Conservation (phyloP, 352 stramenopile species). For the Elongisporangium undulatum region DNA sequence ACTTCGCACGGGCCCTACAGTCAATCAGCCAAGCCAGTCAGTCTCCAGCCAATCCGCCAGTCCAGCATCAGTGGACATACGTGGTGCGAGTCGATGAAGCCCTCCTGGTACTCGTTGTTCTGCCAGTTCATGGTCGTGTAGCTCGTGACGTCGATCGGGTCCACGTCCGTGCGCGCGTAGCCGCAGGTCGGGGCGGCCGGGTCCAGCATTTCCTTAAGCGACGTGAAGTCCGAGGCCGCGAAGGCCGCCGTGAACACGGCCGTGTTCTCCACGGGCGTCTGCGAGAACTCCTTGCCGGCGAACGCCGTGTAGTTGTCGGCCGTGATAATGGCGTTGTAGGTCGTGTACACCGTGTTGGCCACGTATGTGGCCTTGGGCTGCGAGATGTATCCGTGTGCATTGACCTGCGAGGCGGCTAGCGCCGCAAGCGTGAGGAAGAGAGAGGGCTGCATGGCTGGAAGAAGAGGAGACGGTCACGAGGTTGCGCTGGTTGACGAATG, state of each 20-base stretch:
- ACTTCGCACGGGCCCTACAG: slow-evolving; percentile 32
- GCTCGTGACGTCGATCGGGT: slow-evolving; percentile 25
- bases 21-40: neutral
- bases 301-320: slow-evolving; percentile 20
- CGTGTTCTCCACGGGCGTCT: slow-evolving; percentile 18
- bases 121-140: slow-evolving; percentile 38
- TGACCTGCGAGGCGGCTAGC: slow-evolving; percentile 14
- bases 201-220: slow-evolving; percentile 32
- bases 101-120: slow-evolving; percentile 33
- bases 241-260: slow-evolving; percentile 24
- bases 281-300: slow-evolving; percentile 20
- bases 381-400: slow-evolving; percentile 37
- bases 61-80: neutral
- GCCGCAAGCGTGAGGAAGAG: neutral
- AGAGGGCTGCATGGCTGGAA: neutral
- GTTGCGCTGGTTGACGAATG: neutral
- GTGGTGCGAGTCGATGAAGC: slow-evolving; percentile 40
- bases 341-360: slow-evolving; percentile 18
- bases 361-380: slow-evolving; percentile 22
- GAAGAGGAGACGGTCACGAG: neutral
- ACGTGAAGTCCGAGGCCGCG: slow-evolving; percentile 22
- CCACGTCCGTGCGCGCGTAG: slow-evolving; percentile 11
- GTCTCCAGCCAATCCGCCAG: neutral
- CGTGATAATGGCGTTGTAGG: slow-evolving; percentile 18
- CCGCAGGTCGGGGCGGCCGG: slow-evolving; percentile 17